Evolutionary conservation across 2,329 filamentous ascomycete species (phyloP).

Genomic region (Ciborinia camelliae): DNA sequence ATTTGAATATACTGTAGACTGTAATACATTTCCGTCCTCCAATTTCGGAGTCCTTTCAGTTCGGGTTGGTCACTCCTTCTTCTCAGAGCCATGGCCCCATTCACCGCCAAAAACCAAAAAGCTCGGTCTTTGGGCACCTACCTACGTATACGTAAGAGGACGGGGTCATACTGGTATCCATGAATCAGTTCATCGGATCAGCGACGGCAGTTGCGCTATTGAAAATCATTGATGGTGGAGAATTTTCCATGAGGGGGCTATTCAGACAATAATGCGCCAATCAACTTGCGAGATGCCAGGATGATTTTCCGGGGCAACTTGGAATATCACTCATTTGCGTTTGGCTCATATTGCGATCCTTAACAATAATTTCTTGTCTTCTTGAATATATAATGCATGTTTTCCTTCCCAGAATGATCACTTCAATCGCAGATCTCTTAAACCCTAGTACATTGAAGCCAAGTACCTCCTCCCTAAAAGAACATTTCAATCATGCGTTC

Average conservation of each 20-base stretch:
- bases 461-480: neutral
- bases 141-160: too few relatives aligned
- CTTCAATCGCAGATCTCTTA: neutral
- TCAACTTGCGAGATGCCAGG: neutral
- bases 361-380: neutral
- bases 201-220: neutral
- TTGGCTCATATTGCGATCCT: neutral
- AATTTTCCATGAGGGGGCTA: neutral
- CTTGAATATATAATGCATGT: neutral
- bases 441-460: neutral
- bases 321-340: neutral
- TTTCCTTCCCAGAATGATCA: neutral
- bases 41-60: neutral
- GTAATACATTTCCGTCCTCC: neutral
- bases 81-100: too few relatives aligned
- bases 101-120: too few relatives aligned
- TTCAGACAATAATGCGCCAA: constrained; percentile 9
- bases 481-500: constrained; percentile 9
- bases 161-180: too few relatives aligned
- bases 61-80: neutral
- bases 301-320: neutral
- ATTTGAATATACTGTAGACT: too few relatives aligned
- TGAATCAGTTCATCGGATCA: too few relatives aligned
- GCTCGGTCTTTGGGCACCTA: too few relatives aligned
- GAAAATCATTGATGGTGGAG: neutral